phyloP scores from a whole-genome alignment of 176 grass and related monocot species.

The Phoenix roebelenii region DNA sequence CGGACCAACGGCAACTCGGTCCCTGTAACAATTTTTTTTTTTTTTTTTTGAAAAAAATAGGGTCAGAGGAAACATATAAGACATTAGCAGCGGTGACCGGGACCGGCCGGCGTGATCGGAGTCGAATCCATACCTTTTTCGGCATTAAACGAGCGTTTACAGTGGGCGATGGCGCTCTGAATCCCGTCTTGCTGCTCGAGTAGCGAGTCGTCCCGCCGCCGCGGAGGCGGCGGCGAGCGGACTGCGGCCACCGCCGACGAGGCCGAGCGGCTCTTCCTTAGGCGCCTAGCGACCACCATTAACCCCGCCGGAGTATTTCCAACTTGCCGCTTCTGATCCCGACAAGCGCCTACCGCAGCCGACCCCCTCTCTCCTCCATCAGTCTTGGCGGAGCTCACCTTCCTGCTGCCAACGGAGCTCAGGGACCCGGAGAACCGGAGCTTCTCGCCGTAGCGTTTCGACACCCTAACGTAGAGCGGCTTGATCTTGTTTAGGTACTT shows the following conservation, averaged over 20 bases:
- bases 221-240: constrained; percentile 4
- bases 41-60: not conserved
- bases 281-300: constrained; percentile 18
- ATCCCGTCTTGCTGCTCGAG: constrained; percentile 85
- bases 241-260: constrained; percentile 30
- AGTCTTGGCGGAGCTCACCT: not conserved
- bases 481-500: constrained; percentile 82
- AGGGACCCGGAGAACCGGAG: constrained; percentile 1
- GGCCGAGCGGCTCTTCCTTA: constrained; percentile 56
- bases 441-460: constrained; percentile 13
- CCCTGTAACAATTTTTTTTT: constrained; percentile 33
- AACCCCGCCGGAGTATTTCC: not conserved
- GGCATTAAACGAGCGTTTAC: constrained; percentile 72
- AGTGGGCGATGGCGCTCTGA: constrained; percentile 91
- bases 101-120: not conserved
- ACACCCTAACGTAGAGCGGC: constrained; percentile 24
- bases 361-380: not conserved
- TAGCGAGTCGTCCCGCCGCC: constrained; percentile 65
- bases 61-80: not conserved
- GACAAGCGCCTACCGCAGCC: not conserved
- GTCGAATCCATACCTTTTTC: constrained; percentile 34
- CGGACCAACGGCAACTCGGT: constrained; percentile 37
- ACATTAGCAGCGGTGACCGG: not conserved
- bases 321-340: too few species aligned
- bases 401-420: constrained; percentile 20